Evolutionary conservation across 148 eudicot genomes (phyloP).

Genomic region (Pharnaceum exiguum): DNA sequence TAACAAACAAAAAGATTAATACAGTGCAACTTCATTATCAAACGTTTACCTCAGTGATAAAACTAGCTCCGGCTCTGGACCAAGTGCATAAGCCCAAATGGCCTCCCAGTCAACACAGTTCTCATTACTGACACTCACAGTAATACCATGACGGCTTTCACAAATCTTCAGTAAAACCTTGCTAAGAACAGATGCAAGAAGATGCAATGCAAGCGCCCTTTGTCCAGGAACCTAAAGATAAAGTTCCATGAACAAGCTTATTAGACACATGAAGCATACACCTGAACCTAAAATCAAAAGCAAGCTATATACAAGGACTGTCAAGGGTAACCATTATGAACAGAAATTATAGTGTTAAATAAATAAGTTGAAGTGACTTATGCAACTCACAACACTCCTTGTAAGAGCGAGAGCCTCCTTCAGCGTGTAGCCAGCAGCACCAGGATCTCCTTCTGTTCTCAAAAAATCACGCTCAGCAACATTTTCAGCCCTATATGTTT

Average conservation of each 20-base stretch:
- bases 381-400: conserved; percentile 80
- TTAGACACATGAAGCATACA: neutral
- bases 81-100: conserved; percentile 89
- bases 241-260: neutral
- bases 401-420: conserved; percentile 84
- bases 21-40: neutral
- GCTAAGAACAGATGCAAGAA: conserved; percentile 62
- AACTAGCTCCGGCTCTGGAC: conserved; percentile 96
- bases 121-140: conserved; percentile 1
- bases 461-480: conserved; percentile 80
- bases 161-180: conserved; percentile 47
- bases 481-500: conserved; percentile 46
- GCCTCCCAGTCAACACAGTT: conserved; percentile 71
- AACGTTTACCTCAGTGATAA: conserved; percentile 65
- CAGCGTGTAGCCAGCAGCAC: conserved; percentile 87
- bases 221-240: conserved; percentile 75
- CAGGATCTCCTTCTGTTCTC: conserved; percentile 97
- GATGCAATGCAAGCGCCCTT: conserved; percentile 77
- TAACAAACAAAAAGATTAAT: no score
- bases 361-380: neutral
- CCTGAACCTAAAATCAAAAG: conserved; percentile 4
- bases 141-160: conserved; percentile 32
- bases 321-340: neutral
- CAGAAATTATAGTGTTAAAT: neutral
- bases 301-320: no score